Evolutionary conservation across 1,139 yeast genomes (phyloP).

Genomic region (Hansenula sp.): DNA sequence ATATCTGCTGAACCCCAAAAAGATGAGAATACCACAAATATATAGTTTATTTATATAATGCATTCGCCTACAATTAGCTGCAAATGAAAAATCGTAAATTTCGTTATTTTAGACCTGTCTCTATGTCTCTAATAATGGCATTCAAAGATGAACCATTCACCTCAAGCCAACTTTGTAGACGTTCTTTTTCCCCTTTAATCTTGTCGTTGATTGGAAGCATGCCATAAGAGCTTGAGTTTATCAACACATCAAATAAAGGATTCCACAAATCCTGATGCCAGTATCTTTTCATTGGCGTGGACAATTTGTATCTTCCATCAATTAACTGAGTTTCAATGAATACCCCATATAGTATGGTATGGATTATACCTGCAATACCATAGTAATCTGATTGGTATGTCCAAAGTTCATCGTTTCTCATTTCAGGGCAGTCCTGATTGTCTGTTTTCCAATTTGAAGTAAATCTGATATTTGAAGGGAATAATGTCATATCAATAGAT

Average conservation of each 20-base stretch:
- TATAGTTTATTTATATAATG: too few relatives aligned
- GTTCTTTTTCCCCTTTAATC: conserved; percentile 33
- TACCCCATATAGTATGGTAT: conserved; percentile 66
- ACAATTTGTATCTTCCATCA: conserved; percentile 28
- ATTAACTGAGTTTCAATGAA: conserved; percentile 42
- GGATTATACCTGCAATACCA: conserved; percentile 76
- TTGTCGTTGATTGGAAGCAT: conserved; percentile 37
- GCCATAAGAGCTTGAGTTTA: conserved; percentile 48
- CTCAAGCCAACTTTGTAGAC: conserved; percentile 36
- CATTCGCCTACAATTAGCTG: too few relatives aligned
- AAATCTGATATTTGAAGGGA: conserved; percentile 50
- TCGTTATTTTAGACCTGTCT: conserved; percentile 12
- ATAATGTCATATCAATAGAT: conserved; percentile 65
- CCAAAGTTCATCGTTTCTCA: conserved; percentile 65
- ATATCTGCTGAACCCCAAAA: too few relatives aligned
- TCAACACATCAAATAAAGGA: conserved; percentile 55
- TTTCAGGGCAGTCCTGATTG: conserved; percentile 73
- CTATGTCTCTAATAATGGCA: conserved; percentile 13
- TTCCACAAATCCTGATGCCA: conserved; percentile 79
- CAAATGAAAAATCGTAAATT: neutral
- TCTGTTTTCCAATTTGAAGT: conserved; percentile 60
- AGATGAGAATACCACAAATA: too few relatives aligned
- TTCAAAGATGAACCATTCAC: conserved; percentile 9
- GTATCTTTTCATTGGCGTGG: conserved; percentile 57
- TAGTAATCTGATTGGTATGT: conserved; percentile 79